phyloP scores from a whole-genome alignment of 192 early-diverging fungal species.

The Coemansia sp. region DNA sequence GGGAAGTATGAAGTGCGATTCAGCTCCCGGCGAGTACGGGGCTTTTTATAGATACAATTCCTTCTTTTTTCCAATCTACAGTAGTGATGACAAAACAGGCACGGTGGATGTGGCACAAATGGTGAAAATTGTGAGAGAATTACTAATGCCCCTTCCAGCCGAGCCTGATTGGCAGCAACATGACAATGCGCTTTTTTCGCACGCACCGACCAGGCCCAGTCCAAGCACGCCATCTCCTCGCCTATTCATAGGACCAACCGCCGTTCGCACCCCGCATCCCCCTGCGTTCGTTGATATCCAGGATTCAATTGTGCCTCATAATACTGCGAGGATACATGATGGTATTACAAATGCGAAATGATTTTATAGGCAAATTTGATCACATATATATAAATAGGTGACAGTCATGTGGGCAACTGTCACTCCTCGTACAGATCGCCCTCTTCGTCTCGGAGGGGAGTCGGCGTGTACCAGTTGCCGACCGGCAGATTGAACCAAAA shows the following conservation, averaged over 20 bases:
- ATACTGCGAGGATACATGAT: neutral
- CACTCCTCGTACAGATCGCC: neutral
- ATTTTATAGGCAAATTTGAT: neutral
- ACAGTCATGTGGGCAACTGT: neutral
- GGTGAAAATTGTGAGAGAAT: neutral
- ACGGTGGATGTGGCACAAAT: slow-evolving; percentile 5
- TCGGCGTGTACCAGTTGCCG: slow-evolving; percentile 52
- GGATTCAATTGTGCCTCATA: neutral
- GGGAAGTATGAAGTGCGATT: neutral
- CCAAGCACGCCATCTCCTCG: slow-evolving; percentile 18
- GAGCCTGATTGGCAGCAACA: slow-evolving; percentile 2
- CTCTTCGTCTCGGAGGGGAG: slow-evolving; percentile 11
- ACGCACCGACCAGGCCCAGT: neutral
- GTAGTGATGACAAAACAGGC: slow-evolving; percentile 3
- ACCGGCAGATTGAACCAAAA: slow-evolving; percentile 55
- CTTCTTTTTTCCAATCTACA: neutral
- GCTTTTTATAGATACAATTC: neutral
- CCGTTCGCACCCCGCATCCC: neutral
- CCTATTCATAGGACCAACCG: slow-evolving; percentile 9
- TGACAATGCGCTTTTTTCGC: slow-evolving; percentile 4
- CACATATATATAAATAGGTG: neutral
- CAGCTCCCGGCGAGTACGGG: neutral
- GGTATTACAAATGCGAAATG: neutral
- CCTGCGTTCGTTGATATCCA: neutral
- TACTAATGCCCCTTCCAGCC: slow-evolving; percentile 1